These are phyloP conservation scores for Amylostereum areolatum DNA, from an alignment of 1,284 basidiomycete species.

Conservation along the genomic window DNA sequence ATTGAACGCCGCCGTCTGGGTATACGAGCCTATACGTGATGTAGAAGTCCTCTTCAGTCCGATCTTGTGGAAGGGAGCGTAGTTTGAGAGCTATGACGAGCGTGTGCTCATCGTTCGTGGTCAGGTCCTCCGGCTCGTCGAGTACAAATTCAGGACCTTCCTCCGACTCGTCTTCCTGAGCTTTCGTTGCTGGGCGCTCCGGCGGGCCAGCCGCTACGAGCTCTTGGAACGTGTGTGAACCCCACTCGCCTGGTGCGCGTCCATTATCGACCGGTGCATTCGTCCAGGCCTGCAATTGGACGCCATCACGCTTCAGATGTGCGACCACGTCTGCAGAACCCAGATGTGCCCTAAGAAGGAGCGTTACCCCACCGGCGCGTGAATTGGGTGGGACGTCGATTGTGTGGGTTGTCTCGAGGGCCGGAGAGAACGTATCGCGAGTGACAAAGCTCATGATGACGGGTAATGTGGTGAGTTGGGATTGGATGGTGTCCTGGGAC, in stretches of 20 bases:
- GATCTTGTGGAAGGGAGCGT: constrained; percentile 12
- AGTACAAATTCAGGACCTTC: constrained; percentile 5
- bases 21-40: constrained; percentile 42
- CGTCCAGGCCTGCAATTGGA: constrained; percentile 42
- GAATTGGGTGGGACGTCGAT: constrained; percentile 12
- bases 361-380: constrained; percentile 14
- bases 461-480: too few species aligned
- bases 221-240: constrained; percentile 29
- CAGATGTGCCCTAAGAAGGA: constrained; percentile 35
- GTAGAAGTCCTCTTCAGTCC: constrained; percentile 14
- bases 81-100: constrained; percentile 8
- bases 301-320: constrained; percentile 24
- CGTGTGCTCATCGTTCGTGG: constrained; percentile 3
- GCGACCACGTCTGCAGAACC: constrained; percentile 24
- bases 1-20: constrained; percentile 32
- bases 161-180: constrained; percentile 1
- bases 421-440: constrained; percentile 12
- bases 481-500: too few species aligned
- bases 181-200: not conserved
- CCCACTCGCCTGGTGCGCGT: constrained; percentile 28
- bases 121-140: constrained; percentile 5
- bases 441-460: not conserved
- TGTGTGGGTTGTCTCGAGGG: constrained; percentile 9
- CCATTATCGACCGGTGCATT: constrained; percentile 27
- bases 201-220: not conserved